Evolutionary conservation across 352 stramenopile genomes (phyloP), one percentile per base, ranked within the genome.

Genomic region (Pythium brachiatum): DNA sequence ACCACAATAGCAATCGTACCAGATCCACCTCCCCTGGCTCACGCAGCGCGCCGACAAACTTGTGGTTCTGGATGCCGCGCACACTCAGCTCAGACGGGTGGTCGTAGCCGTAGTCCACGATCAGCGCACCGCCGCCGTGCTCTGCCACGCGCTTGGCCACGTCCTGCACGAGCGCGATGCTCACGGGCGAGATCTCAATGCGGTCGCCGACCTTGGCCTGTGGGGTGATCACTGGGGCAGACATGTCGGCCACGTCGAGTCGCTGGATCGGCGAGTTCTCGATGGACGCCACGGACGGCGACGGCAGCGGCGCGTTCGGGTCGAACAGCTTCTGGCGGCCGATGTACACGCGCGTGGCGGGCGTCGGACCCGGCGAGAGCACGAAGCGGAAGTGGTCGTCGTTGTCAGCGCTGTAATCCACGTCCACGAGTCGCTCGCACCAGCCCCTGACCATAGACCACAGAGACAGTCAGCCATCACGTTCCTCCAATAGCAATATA

Each of bases 71-170:
- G 77, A 99, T 98, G 57, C 88, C 96, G 39, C 96, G 94, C 44
- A 98, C 68, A 72, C 89, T 98, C 59, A 97, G 82, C 56, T 80
- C 74, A 0, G 81, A 94, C 38, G 88, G 88, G 51, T 94, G 88
- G 64, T 98, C 89, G 72, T 96, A 85, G 52, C 96, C 96, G 72
- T 99, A 99, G 77, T 99, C 96, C 56, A 99, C 82, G 34, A 98
- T 89, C 5, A 99, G 66, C 16, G 94, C 94, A 12, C 80, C 85
- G 23, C 94, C 95, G 23, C 91, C 78, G 47, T 86, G 81, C 46
- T 89, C 76, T 36, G 87, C 75, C 25, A 99, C 79, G 18, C 89
- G 78, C 65, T 88, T 88, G 18, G 92, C 84, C 57, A 99, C 89
- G 66, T 98, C 94, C 68, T 98, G 90, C 18, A 89, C 81, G 21